Conservation (phyloP, 2,329 filamentous ascomycete genomes). For the Neopestalotiopsis sp. region DNA sequence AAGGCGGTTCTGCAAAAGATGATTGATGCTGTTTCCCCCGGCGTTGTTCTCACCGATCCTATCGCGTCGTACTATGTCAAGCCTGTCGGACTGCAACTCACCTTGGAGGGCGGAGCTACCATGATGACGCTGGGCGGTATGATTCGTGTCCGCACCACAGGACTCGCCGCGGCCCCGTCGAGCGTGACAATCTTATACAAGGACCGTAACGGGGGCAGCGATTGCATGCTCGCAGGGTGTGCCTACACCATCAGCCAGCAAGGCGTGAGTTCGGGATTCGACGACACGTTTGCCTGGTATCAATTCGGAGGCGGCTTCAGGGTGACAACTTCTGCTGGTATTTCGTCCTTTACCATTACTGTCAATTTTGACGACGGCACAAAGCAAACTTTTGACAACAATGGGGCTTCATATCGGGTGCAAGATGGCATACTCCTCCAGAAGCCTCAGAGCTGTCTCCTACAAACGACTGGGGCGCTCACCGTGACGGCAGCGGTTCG, state of each 20-base stretch:
- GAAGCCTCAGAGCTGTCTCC: slow-evolving; percentile 60
- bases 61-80: slow-evolving; percentile 64
- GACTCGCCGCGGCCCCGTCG: slow-evolving; percentile 46
- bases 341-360: slow-evolving; percentile 64
- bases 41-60: slow-evolving; percentile 54
- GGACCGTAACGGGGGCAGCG: slow-evolving; percentile 53
- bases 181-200: slow-evolving; percentile 60
- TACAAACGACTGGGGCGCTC: slow-evolving; percentile 45
- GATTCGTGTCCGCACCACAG: slow-evolving; percentile 59
- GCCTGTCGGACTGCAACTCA: slow-evolving; percentile 61
- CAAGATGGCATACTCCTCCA: slow-evolving; percentile 62
- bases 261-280: slow-evolving; percentile 59
- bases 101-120: slow-evolving; percentile 52
- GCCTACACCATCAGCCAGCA: slow-evolving; percentile 50
- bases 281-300: slow-evolving; percentile 60
- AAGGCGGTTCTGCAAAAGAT: slow-evolving; percentile 59
- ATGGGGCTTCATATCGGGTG: slow-evolving; percentile 59
- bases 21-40: slow-evolving; percentile 63
- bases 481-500: slow-evolving; percentile 52
- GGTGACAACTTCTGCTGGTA: slow-evolving; percentile 61
- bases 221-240: slow-evolving; percentile 48
- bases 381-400: slow-evolving; percentile 57
- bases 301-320: slow-evolving; percentile 44
- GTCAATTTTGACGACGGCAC: slow-evolving; percentile 54
- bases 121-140: slow-evolving; percentile 57